Percentiles rank a stretch among this genome's conserved stretches.
phyloP scores from a whole-genome alignment of 345 rosid species.

The Noccaea bulbosa region DNA sequence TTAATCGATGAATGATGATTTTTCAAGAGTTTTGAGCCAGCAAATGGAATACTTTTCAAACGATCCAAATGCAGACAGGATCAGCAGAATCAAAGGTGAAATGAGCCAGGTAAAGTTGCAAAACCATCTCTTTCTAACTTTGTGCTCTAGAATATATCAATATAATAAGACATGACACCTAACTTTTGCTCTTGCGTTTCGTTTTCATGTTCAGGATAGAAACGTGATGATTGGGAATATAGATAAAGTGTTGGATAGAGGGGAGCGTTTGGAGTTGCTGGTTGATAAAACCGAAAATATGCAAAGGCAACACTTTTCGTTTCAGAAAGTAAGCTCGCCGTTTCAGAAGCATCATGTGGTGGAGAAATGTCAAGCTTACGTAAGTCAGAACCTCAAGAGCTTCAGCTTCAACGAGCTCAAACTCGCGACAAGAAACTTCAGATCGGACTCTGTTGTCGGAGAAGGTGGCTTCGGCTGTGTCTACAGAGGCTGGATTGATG shows the following conservation, averaged over 20 bases:
- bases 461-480: constrained; percentile 98
- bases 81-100: constrained; percentile 88
- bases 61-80: constrained; percentile 91
- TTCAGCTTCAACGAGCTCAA: constrained; percentile 73
- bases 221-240: too few relatives aligned
- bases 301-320: too few relatives aligned
- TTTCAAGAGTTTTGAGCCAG: constrained; percentile 91
- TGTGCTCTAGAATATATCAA: constrained; percentile 20
- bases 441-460: constrained; percentile 91
- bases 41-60: constrained; percentile 85
- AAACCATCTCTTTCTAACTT: neutral
- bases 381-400: constrained; percentile 71
- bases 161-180: neutral
- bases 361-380: constrained; percentile 95
- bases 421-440: constrained; percentile 85
- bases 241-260: too few relatives aligned
- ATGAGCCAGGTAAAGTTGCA: constrained; percentile 76
- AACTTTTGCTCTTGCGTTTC: neutral
- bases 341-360: constrained; percentile 80
- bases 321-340: constrained; percentile 91
- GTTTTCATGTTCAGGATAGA: too few relatives aligned
- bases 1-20: constrained; percentile 94
- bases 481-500: constrained; percentile 94
- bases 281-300: too few relatives aligned
- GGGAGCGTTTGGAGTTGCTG: too few relatives aligned